phyloP scores from a whole-genome alignment of 495 filamentous ascomycete species.

The Xylaria nigripes region DNA sequence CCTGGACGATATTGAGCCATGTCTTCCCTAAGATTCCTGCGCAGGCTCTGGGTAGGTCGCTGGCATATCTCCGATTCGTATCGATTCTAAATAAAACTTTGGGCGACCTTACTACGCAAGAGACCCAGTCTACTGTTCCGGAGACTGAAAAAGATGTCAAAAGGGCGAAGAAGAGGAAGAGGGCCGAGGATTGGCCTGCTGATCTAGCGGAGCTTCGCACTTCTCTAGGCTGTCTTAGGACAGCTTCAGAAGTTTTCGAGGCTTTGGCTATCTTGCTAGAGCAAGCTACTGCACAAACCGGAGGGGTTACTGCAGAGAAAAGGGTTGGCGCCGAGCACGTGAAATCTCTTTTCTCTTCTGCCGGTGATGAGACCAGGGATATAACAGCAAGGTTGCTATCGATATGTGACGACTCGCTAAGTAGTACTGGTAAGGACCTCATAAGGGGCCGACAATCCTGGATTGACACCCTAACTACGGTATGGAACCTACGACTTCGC shows the following conservation, averaged over 20 bases:
- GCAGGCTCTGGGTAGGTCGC: conserved; percentile 37
- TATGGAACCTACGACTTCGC: conserved; percentile 40
- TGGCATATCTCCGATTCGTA: conserved; percentile 37
- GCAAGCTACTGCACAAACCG: conserved; percentile 8
- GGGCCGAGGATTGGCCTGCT: conserved; percentile 18
- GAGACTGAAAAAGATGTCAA: conserved; percentile 2
- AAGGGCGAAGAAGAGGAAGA: conserved; percentile 32
- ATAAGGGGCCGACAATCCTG: conserved; percentile 28
- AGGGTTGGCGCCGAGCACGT: conserved; percentile 38
- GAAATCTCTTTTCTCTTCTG: conserved; percentile 39
- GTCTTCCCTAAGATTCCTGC: conserved; percentile 35
- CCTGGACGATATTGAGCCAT: conserved; percentile 35
- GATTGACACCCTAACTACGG: conserved; percentile 28
- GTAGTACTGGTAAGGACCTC: conserved; percentile 16
- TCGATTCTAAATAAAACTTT: conserved; percentile 34
- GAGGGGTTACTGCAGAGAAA: conserved; percentile 16
- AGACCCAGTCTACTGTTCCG: conserved; percentile 1
- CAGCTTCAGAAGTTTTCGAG: conserved; percentile 32
- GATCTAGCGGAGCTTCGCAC: conserved; percentile 27
- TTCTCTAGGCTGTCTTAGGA: conserved; percentile 26
- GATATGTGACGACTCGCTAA: conserved; percentile 28
- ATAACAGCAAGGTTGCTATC: conserved; percentile 30
- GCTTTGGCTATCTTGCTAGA: conserved; percentile 31
- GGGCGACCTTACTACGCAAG: conserved; percentile 30
- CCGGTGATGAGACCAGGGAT: conserved; percentile 31